Base-by-base conservation (phyloP, 2,329 filamentous ascomycete genomes). In the Cryphonectria japonica region DNA sequence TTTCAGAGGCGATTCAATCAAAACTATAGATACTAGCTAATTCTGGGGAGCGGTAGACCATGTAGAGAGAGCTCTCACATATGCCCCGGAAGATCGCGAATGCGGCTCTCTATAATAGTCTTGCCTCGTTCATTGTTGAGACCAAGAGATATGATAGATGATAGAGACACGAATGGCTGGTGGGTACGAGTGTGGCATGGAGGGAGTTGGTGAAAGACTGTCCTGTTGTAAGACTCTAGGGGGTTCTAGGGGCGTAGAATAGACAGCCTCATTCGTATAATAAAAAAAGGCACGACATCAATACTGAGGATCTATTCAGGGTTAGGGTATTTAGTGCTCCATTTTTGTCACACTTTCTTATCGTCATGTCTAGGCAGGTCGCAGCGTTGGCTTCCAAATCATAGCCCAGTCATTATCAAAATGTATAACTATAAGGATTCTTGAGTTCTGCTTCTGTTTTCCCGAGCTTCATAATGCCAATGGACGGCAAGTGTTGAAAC, bases 1-100 rank as follows among this genome's bases (percentile, higher is more conserved):
- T 26, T 1, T 13, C 1, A 11, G 11, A 1, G 37, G 37, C 9
- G 0, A 11, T 11, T 39, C 1, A 1, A 39, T 13, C 11, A 11
- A 39, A 11, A 9, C 3, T 39, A 11, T 13, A 8, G 37, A 39
- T 39, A 11, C 37, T 39, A 11, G 37, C 5, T 39, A 9, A 39
- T 39, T 39, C 37, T 39, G 7, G 37, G 37, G 37, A 39, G 37
- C 11, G 9, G 37, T 39, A 39, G 37, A 11, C 37, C 37, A 39
- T 39, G 9, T 39, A 39, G 37, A 43, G 41, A 39, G 37, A 43
- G 41, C 14, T 43, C 14, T 14, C 5, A 14, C 16, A 4, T 43
- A 43, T 16, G 14, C 41, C 41, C 41, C 16, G 41, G 4, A 43
- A 5, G 16, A 43, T 16, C 41, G 16, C 1, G 41, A 43, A 16